These are phyloP conservation scores for Mitragyna speciosa DNA, from an alignment of 257 asterid genomes.

Conservation along the genomic window DNA sequence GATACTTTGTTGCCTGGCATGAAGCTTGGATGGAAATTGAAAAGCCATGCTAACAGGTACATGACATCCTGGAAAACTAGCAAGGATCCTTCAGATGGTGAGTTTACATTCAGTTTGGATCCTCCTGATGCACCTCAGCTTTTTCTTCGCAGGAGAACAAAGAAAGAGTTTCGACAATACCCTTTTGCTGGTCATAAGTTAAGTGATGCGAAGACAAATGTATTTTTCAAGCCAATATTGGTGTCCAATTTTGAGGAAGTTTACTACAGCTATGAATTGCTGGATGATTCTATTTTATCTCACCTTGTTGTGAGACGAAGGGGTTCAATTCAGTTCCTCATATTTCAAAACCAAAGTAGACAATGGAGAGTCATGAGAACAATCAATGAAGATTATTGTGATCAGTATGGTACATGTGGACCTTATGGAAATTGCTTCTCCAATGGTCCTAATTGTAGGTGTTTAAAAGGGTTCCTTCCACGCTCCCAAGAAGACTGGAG, in stretches of 20 bases:
- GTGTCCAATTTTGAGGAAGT: constrained; percentile 11
- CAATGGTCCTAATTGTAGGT: constrained; percentile 24
- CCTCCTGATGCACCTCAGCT: constrained; percentile 32
- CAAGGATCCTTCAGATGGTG: constrained; percentile 36
- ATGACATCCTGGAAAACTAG: constrained; percentile 44
- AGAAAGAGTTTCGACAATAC: constrained; percentile 34
- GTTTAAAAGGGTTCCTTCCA: constrained; percentile 34
- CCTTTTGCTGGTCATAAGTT: constrained; percentile 43
- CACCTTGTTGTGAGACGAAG: constrained; percentile 25
- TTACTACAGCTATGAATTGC: constrained; percentile 31
- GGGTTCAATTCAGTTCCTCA: constrained; percentile 34
- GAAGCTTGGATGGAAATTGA: constrained; percentile 49
- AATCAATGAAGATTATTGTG: constrained; percentile 16
- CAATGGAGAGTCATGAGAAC: too few relatives aligned
- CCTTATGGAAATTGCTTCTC: constrained; percentile 31
- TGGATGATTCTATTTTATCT: constrained; percentile 21
- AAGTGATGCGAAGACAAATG: constrained; percentile 26
- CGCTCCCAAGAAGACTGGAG: constrained; percentile 21
- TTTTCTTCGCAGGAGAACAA: constrained; percentile 17
- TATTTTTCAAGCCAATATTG: constrained; percentile 20
- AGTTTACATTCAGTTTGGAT: constrained; percentile 32
- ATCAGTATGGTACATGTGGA: constrained; percentile 43
- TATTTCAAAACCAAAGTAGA: not conserved
- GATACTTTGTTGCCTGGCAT: constrained; percentile 55
- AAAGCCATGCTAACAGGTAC: constrained; percentile 4